Conservation (phyloP, 495 filamentous ascomycete genomes). For the Neurospora sp. region DNA sequence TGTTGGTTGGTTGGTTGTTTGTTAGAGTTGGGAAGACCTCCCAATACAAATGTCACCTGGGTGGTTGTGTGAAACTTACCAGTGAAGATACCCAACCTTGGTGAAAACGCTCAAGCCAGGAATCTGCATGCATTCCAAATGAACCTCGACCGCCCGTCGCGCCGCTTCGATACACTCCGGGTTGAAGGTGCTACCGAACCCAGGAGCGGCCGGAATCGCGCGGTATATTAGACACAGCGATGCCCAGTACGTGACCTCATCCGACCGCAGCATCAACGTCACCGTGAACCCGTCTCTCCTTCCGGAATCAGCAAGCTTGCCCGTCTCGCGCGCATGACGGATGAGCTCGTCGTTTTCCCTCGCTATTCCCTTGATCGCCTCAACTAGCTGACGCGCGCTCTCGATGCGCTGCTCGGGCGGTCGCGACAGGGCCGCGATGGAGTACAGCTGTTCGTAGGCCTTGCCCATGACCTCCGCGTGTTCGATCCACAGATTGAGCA, state of each 20-base stretch:
- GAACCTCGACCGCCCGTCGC: slow-evolving; percentile 40
- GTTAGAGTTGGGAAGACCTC: not conserved
- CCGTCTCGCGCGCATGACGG: not conserved
- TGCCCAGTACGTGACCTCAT: slow-evolving; percentile 45
- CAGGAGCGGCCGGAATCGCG: slow-evolving; percentile 42
- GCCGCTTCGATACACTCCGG: slow-evolving; percentile 52
- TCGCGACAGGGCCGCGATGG: slow-evolving; percentile 44
- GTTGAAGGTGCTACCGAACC: slow-evolving; percentile 39
- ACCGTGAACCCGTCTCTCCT: slow-evolving; percentile 21
- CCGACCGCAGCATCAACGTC: slow-evolving; percentile 40
- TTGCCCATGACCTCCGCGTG: slow-evolving; percentile 46
- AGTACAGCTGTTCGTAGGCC: slow-evolving; percentile 52
- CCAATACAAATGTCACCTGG: not conserved
- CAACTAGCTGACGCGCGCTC: slow-evolving; percentile 21
- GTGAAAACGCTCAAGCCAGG: slow-evolving; percentile 33
- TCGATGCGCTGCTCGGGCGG: slow-evolving; percentile 34
- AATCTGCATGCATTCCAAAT: slow-evolving; percentile 43
- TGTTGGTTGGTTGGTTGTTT: slow-evolving; percentile 8
- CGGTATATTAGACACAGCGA: slow-evolving; percentile 52
- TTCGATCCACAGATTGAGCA: slow-evolving; percentile 39
- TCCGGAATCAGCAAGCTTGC: slow-evolving; percentile 3
- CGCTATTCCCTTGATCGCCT: slow-evolving; percentile 12
- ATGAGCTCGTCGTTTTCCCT: slow-evolving; percentile 8
- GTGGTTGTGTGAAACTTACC: slow-evolving; percentile 29
- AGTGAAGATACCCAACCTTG: slow-evolving; percentile 51